These are phyloP conservation scores for Rosa rugosa DNA, from an alignment of 306 rosid species.

Conservation along the genomic window DNA sequence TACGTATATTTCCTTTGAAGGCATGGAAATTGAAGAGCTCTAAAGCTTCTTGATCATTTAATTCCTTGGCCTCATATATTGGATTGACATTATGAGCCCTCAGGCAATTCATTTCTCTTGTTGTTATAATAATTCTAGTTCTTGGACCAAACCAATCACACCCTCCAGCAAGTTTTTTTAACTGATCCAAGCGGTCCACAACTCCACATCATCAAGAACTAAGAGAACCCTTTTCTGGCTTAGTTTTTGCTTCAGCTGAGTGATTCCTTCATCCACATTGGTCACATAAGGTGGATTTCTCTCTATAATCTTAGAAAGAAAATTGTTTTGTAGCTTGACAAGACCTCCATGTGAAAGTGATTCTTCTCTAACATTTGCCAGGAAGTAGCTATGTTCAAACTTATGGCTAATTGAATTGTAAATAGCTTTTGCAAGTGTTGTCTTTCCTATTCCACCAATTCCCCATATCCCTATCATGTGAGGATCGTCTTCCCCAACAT, in stretches of 20 bases:
- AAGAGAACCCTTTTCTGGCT: neutral
- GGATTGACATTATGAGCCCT: neutral
- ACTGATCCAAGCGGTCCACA: neutral
- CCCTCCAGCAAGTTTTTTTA: neutral
- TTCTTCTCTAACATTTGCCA: neutral
- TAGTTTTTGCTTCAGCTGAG: neutral
- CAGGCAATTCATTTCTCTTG: neutral
- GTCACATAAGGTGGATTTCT: neutral
- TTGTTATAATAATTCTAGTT: constrained; percentile 15
- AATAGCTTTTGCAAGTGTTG: neutral
- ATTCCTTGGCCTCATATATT: neutral
- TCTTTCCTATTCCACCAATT: neutral
- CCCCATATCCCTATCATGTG: neutral
- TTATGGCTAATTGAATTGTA: neutral
- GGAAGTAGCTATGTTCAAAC: neutral
- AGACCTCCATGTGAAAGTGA: neutral
- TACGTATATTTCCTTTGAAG: neutral
- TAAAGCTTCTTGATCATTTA: neutral
- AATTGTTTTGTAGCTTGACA: neutral
- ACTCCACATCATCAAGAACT: constrained; percentile 7
- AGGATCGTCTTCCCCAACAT: neutral
- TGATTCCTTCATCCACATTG: neutral
- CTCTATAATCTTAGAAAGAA: neutral
- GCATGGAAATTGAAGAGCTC: neutral
- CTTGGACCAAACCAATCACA: neutral